Conservation (phyloP, 192 early-diverging fungal species). For the Coemansia interrupta region DNA sequence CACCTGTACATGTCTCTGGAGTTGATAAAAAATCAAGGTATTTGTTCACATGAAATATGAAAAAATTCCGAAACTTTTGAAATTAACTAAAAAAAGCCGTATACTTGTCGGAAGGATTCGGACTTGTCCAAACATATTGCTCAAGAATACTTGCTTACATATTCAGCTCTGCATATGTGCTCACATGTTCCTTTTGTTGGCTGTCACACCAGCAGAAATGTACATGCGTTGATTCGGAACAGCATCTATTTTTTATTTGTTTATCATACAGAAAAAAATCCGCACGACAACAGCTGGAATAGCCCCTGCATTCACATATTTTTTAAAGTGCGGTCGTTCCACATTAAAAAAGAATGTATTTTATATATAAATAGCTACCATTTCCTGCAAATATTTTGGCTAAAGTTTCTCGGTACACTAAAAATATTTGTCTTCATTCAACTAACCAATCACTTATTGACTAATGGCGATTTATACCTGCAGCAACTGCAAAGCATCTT, state of each 20-base stretch:
- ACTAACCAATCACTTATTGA: background rate
- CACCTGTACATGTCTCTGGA: background rate
- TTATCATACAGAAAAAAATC: background rate
- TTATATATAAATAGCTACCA: no score
- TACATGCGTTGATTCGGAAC: background rate
- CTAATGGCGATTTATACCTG: conserved; percentile 31
- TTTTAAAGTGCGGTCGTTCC: no score
- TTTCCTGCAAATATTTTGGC: no score
- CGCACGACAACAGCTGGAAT: background rate
- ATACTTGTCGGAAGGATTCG: background rate
- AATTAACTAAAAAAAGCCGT: background rate
- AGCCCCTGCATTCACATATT: no score
- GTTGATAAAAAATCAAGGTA: background rate
- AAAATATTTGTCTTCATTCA: no score
- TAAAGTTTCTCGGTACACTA: no score
- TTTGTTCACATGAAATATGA: background rate
- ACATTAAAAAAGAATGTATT: no score
- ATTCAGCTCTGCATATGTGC: no score
- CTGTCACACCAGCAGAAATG: no score
- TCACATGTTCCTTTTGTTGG: no score
- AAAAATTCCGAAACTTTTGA: background rate
- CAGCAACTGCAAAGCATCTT: conserved; percentile 13
- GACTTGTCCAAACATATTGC: no score
- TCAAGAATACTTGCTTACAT: no score
- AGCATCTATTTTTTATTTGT: background rate